A percentile compares a stretch with the other conserved stretches of the same genome.
phyloP scores from a whole-genome alignment of 495 filamentous ascomycete species.

The Penicillium nucicola region DNA sequence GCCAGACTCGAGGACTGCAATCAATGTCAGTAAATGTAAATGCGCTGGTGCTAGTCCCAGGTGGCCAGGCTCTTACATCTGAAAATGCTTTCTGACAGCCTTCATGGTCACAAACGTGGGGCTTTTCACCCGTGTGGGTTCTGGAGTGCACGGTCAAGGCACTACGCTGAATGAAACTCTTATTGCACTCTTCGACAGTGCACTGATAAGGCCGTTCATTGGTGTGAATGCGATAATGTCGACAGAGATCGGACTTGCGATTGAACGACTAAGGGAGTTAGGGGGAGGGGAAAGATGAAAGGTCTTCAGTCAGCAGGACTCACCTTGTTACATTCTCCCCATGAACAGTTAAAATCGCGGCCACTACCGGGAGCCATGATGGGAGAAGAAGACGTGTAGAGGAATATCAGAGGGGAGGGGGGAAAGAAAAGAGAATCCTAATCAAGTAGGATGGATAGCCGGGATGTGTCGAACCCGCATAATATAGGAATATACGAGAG shows the following conservation, averaged over 20 bases:
- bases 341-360: slow-evolving; percentile 47
- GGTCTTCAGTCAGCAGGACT: slow-evolving; percentile 1
- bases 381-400: slow-evolving; percentile 3
- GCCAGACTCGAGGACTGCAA: slow-evolving; percentile 80
- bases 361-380: slow-evolving; percentile 44
- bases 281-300: neutral
- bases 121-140: slow-evolving; percentile 88
- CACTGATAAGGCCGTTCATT: slow-evolving; percentile 84
- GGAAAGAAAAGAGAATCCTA: slow-evolving; percentile 4
- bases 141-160: slow-evolving; percentile 83
- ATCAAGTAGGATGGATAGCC: slow-evolving; percentile 19
- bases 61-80: slow-evolving; percentile 58
- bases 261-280: slow-evolving; percentile 71
- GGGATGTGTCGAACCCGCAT: slow-evolving; percentile 19
- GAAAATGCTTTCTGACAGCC: slow-evolving; percentile 86
- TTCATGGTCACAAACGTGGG: slow-evolving; percentile 74
- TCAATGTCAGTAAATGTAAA: slow-evolving; percentile 1
- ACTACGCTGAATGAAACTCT: slow-evolving; percentile 89
- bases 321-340: slow-evolving; percentile 48
- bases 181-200: slow-evolving; percentile 65
- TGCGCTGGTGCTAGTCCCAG: neutral
- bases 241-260: slow-evolving; percentile 85
- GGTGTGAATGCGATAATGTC: slow-evolving; percentile 87
- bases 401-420: slow-evolving; percentile 11
- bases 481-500: slow-evolving; percentile 13